phyloP scores from a whole-genome alignment of 768 basidiomycete genomes.

The Harrya chromipes region DNA sequence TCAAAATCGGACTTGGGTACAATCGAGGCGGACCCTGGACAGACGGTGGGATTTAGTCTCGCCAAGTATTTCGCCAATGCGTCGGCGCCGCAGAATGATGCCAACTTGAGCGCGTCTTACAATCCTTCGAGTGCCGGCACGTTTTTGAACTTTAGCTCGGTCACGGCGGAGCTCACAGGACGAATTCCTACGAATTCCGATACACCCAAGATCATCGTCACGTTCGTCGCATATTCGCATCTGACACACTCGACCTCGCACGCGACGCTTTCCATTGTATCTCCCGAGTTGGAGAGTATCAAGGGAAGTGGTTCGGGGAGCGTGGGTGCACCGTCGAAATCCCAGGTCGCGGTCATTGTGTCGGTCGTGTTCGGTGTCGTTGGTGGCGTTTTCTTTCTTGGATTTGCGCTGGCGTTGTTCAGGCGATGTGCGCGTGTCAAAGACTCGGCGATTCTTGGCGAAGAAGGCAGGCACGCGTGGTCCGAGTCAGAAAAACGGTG shows the following conservation, averaged over 20 bases:
- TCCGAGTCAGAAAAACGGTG: slow-evolving; percentile 65
- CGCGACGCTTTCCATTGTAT: slow-evolving; percentile 52
- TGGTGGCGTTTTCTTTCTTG: slow-evolving; percentile 56
- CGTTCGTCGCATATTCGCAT: slow-evolving; percentile 66
- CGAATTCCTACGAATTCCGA: slow-evolving; percentile 48
- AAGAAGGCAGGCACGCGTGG: slow-evolving; percentile 56
- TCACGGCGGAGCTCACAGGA: slow-evolving; percentile 49
- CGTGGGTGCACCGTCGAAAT: slow-evolving; percentile 43
- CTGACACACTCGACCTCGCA: slow-evolving; percentile 72
- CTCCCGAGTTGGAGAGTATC: slow-evolving; percentile 37
- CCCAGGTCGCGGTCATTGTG: slow-evolving; percentile 53
- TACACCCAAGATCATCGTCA: slow-evolving; percentile 42
- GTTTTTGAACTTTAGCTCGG: slow-evolving; percentile 54
- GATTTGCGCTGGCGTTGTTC: slow-evolving; percentile 51
- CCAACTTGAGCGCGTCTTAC: slow-evolving; percentile 53
- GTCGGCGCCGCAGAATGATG: slow-evolving; percentile 39
- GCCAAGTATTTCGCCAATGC: slow-evolving; percentile 52
- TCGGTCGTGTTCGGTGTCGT: slow-evolving; percentile 60
- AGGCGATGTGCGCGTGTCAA: slow-evolving; percentile 55
- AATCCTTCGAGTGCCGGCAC: slow-evolving; percentile 46
- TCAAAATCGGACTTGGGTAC: slow-evolving; percentile 52
- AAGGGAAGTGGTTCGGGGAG: slow-evolving; percentile 32
- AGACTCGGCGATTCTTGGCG: slow-evolving; percentile 58
- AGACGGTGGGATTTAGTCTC: slow-evolving; percentile 52
- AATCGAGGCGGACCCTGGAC: slow-evolving; percentile 50